Evolutionary conservation across 2,329 filamentous ascomycete species (phyloP).

Genomic region (Kalmusia sp.): DNA sequence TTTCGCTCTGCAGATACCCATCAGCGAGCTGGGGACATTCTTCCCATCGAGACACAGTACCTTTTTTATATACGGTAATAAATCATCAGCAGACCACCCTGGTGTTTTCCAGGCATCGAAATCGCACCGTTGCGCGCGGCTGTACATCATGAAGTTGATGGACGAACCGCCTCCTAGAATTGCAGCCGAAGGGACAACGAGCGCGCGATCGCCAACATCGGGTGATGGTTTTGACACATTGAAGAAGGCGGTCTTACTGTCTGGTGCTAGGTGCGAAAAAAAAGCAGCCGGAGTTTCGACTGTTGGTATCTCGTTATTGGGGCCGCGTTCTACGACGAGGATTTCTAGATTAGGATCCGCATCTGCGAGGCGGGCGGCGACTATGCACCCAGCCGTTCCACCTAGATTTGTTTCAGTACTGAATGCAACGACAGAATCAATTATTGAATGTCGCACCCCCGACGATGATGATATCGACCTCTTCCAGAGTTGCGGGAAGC

Average conservation of each 20-base stretch:
- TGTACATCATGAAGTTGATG: slow-evolving; percentile 54
- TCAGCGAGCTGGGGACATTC: neutral
- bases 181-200: slow-evolving; percentile 53
- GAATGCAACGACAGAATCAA: neutral
- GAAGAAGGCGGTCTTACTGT: slow-evolving; percentile 59
- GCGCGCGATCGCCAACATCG: slow-evolving; percentile 55
- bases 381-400: slow-evolving; percentile 56
- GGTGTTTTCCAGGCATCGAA: slow-evolving; percentile 61
- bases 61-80: slow-evolving; percentile 63
- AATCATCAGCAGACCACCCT: slow-evolving; percentile 61
- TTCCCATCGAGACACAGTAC: slow-evolving; percentile 23
- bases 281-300: slow-evolving; percentile 62
- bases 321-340: slow-evolving; percentile 62
- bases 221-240: slow-evolving; percentile 58
- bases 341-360: slow-evolving; percentile 59
- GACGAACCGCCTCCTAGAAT: slow-evolving; percentile 66
- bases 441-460: slow-evolving; percentile 44
- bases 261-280: slow-evolving; percentile 55
- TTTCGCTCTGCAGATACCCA: neutral
- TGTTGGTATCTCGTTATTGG: slow-evolving; percentile 59
- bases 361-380: slow-evolving; percentile 59
- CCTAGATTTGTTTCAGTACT: slow-evolving; percentile 45
- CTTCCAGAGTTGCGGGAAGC: slow-evolving; percentile 41
- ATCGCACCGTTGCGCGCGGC: slow-evolving; percentile 54
- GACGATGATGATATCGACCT: slow-evolving; percentile 59